phyloP scores from a whole-genome alignment of 768 basidiomycete genomes.

The Cystobasidium tubakii region DNA sequence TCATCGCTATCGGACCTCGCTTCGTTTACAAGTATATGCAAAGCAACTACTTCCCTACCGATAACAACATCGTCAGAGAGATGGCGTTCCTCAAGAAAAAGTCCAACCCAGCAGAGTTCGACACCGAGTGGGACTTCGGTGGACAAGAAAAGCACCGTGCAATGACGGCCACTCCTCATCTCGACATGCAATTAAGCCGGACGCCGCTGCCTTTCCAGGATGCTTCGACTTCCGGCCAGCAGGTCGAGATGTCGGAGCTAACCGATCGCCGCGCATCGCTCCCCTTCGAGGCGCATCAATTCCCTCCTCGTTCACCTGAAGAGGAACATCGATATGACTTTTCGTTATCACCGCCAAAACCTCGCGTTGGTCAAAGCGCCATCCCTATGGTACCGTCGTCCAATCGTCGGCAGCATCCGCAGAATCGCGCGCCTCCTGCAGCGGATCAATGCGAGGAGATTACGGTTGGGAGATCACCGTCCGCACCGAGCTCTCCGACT shows the following conservation, averaged over 20 bases:
- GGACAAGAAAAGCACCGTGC: not conserved
- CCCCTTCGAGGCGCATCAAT: not conserved
- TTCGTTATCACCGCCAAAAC: not conserved
- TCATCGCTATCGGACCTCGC: conserved; percentile 71
- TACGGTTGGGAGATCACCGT: not conserved
- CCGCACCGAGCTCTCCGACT: conserved; percentile 19
- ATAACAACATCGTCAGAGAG: conserved; percentile 85
- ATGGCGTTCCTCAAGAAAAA: not conserved
- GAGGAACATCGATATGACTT: not conserved
- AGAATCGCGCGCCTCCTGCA: not conserved
- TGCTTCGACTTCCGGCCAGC: not conserved
- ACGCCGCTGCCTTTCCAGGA: conserved; percentile 10
- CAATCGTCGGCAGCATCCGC: not conserved
- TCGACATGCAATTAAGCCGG: not conserved
- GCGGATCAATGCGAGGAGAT: not conserved
- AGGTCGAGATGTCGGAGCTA: conserved; percentile 12
- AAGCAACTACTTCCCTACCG: conserved; percentile 68
- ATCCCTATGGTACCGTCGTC: not conserved
- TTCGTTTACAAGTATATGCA: conserved; percentile 69
- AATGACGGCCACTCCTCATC: conserved; percentile 8
- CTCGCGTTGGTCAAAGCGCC: not conserved
- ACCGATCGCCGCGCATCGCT: not conserved
- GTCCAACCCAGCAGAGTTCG: not conserved
- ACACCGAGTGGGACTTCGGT: not conserved
- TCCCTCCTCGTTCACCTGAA: not conserved